These are phyloP conservation scores for Aspergillus novoparasiticus DNA, from an alignment of 2,329 filamentous ascomycete genomes.

Conservation along the genomic window DNA sequence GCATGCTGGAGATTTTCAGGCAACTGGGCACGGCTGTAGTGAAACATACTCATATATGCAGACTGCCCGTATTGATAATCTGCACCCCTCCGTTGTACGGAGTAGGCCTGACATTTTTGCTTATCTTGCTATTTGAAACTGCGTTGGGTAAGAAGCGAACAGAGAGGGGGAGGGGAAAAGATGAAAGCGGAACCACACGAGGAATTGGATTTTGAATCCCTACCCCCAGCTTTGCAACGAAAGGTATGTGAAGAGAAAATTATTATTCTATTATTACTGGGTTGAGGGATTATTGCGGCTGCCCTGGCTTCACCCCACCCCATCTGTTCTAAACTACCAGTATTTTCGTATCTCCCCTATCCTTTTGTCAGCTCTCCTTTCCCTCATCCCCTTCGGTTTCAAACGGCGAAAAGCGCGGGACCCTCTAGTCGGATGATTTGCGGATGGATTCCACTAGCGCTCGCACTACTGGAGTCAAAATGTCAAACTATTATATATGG, in stretches of 20 bases:
- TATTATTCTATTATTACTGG: not conserved
- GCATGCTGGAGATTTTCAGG: not conserved
- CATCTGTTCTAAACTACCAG: not conserved
- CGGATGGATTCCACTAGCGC: constrained; percentile 15
- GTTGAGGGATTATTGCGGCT: not conserved
- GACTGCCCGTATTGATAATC: not conserved
- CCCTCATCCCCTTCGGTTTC: not conserved
- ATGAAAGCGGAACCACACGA: not conserved
- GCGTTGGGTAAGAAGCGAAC: not conserved
- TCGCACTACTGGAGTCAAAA: constrained; percentile 16
- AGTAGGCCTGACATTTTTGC: not conserved
- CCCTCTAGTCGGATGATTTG: constrained; percentile 5
- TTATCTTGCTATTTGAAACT: not conserved
- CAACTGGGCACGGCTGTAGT: not conserved
- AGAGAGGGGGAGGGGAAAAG: not conserved
- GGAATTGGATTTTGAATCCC: not conserved
- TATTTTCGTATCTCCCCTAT: not conserved
- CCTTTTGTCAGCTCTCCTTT: not conserved
- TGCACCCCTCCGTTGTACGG: not conserved
- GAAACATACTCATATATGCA: no score
- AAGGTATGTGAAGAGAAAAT: not conserved
- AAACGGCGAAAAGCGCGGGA: not conserved
- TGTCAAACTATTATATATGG: constrained; percentile 15
- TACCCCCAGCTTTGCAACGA: not conserved
- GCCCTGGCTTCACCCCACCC: not conserved